phyloP scores from a whole-genome alignment of 305 asterid species.

The Fraxinus xanthoxyloides region DNA sequence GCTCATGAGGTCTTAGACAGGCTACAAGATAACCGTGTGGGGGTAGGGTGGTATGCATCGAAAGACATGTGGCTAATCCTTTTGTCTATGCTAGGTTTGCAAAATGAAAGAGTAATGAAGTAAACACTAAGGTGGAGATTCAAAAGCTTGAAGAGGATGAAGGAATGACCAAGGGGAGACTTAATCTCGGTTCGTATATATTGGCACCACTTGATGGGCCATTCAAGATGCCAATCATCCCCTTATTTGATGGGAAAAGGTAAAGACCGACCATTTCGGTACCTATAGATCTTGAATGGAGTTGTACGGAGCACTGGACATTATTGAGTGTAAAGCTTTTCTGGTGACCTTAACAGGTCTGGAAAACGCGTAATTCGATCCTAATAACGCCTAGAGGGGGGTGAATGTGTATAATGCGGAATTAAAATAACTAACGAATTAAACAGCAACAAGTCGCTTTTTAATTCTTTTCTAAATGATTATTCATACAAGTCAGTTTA shows the following conservation, averaged over 20 bases:
- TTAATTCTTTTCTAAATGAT: too few relatives aligned
- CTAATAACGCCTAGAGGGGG: too few relatives aligned
- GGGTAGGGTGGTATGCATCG: neutral
- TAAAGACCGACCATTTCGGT: neutral
- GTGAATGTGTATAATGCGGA: too few relatives aligned
- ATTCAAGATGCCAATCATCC: neutral
- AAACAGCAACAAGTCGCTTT: too few relatives aligned
- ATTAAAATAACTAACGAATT: too few relatives aligned
- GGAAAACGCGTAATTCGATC: too few relatives aligned
- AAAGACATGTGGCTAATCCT: neutral
- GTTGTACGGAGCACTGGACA: neutral
- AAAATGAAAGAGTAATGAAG: neutral
- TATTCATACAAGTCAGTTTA: too few relatives aligned
- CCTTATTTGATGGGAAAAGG: neutral
- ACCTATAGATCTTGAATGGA: neutral
- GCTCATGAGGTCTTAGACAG: neutral
- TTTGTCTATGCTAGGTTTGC: neutral
- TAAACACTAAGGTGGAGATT: neutral
- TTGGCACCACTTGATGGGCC: neutral
- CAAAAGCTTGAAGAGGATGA: neutral
- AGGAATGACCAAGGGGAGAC: neutral
- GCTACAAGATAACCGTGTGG: neutral
- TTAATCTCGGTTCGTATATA: too few relatives aligned
- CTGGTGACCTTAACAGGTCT: neutral
- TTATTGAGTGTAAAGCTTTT: neutral